Conservation (phyloP, 192 early-diverging fungal species). For the Lobosporangium transversale region DNA sequence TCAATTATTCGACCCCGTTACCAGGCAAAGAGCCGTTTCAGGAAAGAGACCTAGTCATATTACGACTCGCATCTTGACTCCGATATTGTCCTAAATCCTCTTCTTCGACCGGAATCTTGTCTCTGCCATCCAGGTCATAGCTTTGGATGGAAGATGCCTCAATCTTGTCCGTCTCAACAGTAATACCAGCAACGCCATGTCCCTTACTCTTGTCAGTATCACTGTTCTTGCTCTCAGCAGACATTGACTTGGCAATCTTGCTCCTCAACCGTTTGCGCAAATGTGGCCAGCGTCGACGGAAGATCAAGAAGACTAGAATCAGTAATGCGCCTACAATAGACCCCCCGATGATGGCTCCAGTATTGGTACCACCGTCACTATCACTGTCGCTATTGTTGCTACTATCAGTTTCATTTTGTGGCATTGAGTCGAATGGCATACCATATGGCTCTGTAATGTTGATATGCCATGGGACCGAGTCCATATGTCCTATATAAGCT, state of each 20-base stretch:
- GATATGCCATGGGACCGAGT: not conserved
- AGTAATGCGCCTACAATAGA: constrained; percentile 12
- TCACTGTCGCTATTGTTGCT: too few species aligned
- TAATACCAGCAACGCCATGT: too few species aligned
- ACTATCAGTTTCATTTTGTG: too few species aligned
- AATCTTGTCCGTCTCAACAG: constrained; percentile 19
- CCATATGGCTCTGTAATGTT: constrained; percentile 28
- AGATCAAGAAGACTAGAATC: not conserved
- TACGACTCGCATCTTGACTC: too few species aligned
- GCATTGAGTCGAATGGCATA: too few species aligned
- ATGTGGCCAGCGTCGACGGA: constrained; percentile 16
- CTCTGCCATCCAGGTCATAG: constrained; percentile 7
- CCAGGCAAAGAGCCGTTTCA: too few species aligned
- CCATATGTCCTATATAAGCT: not conserved
- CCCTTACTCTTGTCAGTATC: too few species aligned
- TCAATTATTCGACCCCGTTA: too few species aligned
- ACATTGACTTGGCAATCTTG: constrained; percentile 12
- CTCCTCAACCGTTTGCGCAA: constrained; percentile 6
- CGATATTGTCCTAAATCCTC: too few species aligned
- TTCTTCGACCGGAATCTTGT: constrained; percentile 26
- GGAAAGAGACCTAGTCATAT: too few species aligned
- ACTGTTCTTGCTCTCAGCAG: not conserved
- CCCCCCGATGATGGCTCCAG: constrained; percentile 22
- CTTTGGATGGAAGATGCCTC: constrained; percentile 5
- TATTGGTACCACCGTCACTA: not conserved